phyloP scores from a whole-genome alignment of 2,329 filamentous ascomycete genomes.

The Calonectria ilicicola region DNA sequence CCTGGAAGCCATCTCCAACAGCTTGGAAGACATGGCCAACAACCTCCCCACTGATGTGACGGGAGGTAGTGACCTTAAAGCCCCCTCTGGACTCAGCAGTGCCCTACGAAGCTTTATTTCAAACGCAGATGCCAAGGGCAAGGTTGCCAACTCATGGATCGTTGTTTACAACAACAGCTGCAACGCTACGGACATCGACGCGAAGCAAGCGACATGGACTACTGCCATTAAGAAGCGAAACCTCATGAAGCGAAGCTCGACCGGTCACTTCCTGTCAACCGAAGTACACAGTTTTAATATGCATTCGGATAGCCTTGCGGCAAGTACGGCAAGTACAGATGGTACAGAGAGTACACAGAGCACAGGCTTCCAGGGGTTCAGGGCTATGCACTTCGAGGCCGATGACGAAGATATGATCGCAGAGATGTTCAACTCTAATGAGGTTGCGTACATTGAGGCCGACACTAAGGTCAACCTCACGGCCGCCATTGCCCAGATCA shows the following conservation, averaged over 20 bases:
- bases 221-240: slow-evolving; percentile 68
- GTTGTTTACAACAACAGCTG: slow-evolving; percentile 72
- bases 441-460: slow-evolving; percentile 67
- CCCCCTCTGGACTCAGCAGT: slow-evolving; percentile 37
- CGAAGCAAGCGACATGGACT: slow-evolving; percentile 62
- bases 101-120: slow-evolving; percentile 55
- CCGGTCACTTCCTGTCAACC: slow-evolving; percentile 62
- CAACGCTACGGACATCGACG: slow-evolving; percentile 59
- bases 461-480: slow-evolving; percentile 61
- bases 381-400: slow-evolving; percentile 64
- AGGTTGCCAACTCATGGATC: slow-evolving; percentile 71
- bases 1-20: slow-evolving; percentile 8
- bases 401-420: slow-evolving; percentile 63
- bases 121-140: slow-evolving; percentile 61
- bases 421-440: slow-evolving; percentile 59
- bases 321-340: no score
- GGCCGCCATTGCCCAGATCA: slow-evolving; percentile 61
- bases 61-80: slow-evolving; percentile 14
- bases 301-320: no score
- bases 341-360: no score
- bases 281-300: slow-evolving; percentile 60
- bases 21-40: slow-evolving; percentile 32
- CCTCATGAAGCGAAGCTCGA: slow-evolving; percentile 61
- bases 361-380: slow-evolving; percentile 49
- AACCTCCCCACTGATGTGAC: slow-evolving; percentile 24